Evolutionary conservation across 2,329 filamentous ascomycete genomes (phyloP).

Genomic region (Fusarium abutilonis): DNA sequence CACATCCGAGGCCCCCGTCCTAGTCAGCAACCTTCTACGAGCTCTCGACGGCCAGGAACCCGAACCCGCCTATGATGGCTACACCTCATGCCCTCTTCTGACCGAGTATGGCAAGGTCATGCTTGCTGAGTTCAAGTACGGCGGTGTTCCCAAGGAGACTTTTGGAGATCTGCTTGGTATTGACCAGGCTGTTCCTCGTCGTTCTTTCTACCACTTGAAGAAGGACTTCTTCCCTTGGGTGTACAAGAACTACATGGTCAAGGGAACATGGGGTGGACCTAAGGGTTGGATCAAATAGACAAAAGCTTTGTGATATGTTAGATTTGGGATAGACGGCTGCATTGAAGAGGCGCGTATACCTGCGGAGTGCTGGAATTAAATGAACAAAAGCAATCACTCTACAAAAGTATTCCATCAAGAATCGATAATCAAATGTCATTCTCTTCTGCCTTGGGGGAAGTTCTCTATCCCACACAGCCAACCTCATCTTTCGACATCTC

Average conservation of each 20-base stretch:
- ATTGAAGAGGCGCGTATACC: neutral
- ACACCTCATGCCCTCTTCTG: slow-evolving; percentile 64
- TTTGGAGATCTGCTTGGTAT: slow-evolving; percentile 64
- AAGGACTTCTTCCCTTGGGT: slow-evolving; percentile 76
- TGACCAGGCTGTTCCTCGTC: slow-evolving; percentile 65
- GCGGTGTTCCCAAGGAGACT: slow-evolving; percentile 70
- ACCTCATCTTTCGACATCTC: no score
- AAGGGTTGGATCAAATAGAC: slow-evolving; percentile 57
- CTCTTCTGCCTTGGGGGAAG: no score
- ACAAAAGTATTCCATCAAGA: no score
- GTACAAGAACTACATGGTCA: slow-evolving; percentile 68
- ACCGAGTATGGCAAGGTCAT: slow-evolving; percentile 70
- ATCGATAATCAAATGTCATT: no score
- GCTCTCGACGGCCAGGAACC: slow-evolving; percentile 57
- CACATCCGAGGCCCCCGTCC: slow-evolving; percentile 60
- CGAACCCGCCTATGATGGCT: slow-evolving; percentile 61
- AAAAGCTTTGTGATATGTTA: slow-evolving; percentile 17
- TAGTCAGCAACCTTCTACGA: slow-evolving; percentile 60
- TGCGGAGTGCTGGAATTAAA: neutral
- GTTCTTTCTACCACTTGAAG: slow-evolving; percentile 70
- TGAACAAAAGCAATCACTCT: neutral
- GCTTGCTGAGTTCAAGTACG: slow-evolving; percentile 73
- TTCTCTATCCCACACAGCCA: no score
- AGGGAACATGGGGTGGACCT: slow-evolving; percentile 69
- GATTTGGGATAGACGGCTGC: slow-evolving; percentile 14